phyloP scores from a whole-genome alignment of 768 basidiomycete species.

The Lentinula lateritia region DNA sequence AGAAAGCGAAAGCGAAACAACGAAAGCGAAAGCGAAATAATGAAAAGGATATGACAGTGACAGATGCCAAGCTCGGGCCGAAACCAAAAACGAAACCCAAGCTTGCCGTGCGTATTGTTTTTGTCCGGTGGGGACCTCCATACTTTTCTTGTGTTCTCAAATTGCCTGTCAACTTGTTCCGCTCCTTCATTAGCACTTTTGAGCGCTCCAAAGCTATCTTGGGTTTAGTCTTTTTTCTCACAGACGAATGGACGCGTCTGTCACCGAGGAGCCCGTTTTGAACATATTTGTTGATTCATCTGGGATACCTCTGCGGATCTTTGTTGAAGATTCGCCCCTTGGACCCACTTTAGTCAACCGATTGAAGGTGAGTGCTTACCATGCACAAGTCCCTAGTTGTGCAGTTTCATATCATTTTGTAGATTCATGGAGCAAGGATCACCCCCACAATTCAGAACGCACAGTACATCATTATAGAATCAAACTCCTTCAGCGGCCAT shows the following conservation, averaged over 20 bases:
- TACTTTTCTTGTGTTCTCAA: background rate
- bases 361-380: slow-evolving; percentile 12
- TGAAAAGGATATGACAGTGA: too few relatives aligned
- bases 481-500: background rate
- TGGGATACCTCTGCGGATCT: background rate
- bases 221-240: background rate
- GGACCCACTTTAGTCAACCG: slow-evolving; percentile 7
- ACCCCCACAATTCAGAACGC: background rate
- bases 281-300: background rate
- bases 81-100: too few relatives aligned
- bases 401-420: background rate
- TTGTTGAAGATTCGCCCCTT: background rate
- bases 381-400: background rate
- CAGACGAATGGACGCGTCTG: slow-evolving; percentile 1
- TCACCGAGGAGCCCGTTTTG: too few relatives aligned
- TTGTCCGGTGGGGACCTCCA: too few relatives aligned
- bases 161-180: background rate
- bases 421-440: background rate
- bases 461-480: slow-evolving; percentile 34
- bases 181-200: background rate
- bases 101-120: too few relatives aligned
- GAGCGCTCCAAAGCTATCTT: background rate
- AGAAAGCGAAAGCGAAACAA: too few relatives aligned
- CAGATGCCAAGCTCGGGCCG: too few relatives aligned
- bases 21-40: too few relatives aligned